phyloP scores from a whole-genome alignment of 495 filamentous ascomycete genomes.

The Evernia prunastri region DNA sequence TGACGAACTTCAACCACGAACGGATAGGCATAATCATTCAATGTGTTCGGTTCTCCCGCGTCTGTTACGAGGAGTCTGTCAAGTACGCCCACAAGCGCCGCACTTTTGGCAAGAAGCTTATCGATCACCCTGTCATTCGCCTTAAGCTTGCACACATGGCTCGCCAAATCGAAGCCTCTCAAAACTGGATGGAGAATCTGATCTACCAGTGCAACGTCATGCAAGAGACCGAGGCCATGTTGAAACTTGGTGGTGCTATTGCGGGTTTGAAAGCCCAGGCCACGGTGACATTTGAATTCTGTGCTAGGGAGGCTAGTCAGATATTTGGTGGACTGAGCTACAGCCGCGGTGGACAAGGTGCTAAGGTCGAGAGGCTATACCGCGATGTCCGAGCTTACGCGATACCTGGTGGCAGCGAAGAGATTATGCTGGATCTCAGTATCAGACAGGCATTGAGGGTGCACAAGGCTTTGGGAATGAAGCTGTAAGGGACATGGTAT shows the following conservation, averaged over 20 bases:
- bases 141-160: constrained; percentile 98
- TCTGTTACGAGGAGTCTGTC: constrained; percentile 93
- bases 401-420: constrained; percentile 92
- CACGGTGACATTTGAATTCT: constrained; percentile 93
- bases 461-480: constrained; percentile 90
- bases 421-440: constrained; percentile 97
- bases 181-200: constrained; percentile 95
- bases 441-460: constrained; percentile 90
- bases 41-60: constrained; percentile 87
- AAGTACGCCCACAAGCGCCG: constrained; percentile 95
- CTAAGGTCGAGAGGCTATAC: constrained; percentile 92
- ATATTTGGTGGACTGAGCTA: constrained; percentile 96
- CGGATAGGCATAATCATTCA: constrained; percentile 98
- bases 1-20: constrained; percentile 99
- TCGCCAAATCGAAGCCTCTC: constrained; percentile 90
- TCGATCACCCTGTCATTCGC: constrained; percentile 95
- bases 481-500: constrained; percentile 53
- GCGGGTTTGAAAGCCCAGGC: constrained; percentile 89
- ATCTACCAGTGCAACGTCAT: constrained; percentile 90
- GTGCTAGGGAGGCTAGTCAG: constrained; percentile 91
- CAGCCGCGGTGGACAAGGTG: constrained; percentile 87
- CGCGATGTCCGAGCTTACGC: constrained; percentile 96
- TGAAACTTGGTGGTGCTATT: constrained; percentile 90
- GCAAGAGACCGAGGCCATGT: constrained; percentile 91
- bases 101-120: constrained; percentile 92